These are phyloP conservation scores for Protomyces gravidus DNA, from an alignment of 1,139 yeast genomes.

Conservation along the genomic window DNA sequence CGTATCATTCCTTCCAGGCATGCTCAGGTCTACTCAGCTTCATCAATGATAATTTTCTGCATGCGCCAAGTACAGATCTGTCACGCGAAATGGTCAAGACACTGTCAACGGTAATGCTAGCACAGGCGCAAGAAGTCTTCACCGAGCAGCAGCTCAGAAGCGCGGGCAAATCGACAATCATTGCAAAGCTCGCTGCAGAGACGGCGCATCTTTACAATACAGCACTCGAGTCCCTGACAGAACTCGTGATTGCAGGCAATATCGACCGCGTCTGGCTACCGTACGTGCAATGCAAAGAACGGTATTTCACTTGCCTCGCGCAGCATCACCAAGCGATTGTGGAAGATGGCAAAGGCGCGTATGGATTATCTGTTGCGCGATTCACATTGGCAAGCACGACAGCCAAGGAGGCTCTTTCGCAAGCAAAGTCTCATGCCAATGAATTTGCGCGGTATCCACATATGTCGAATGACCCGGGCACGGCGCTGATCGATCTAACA, in stretches of 20 bases:
- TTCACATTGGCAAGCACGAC: constrained; percentile 49
- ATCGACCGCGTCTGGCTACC: constrained; percentile 47
- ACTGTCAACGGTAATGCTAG: constrained; percentile 61
- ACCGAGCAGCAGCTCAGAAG: constrained; percentile 57
- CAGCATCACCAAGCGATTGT: constrained; percentile 53
- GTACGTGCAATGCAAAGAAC: constrained; percentile 38
- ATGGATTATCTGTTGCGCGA: constrained; percentile 75
- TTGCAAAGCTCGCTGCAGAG: constrained; percentile 66
- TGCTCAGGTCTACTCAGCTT: constrained; percentile 76
- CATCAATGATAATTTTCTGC: constrained; percentile 74
- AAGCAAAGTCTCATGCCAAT: constrained; percentile 17
- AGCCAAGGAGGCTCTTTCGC: constrained; percentile 34
- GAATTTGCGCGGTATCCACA: constrained; percentile 19
- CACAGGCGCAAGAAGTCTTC: constrained; percentile 87
- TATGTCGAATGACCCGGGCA: constrained; percentile 32
- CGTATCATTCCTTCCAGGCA: constrained; percentile 62
- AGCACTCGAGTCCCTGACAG: constrained; percentile 47
- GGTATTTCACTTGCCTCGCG: constrained; percentile 39
- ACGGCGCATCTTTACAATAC: constrained; percentile 55
- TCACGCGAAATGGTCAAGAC: constrained; percentile 65
- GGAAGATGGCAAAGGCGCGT: constrained; percentile 51
- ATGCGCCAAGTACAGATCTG: constrained; percentile 82
- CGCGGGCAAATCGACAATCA: constrained; percentile 52
- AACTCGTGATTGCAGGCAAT: constrained; percentile 49
- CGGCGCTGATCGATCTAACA: constrained; percentile 35